Conservation (phyloP, 768 basidiomycete species). For the Boletus reticuloceps region DNA sequence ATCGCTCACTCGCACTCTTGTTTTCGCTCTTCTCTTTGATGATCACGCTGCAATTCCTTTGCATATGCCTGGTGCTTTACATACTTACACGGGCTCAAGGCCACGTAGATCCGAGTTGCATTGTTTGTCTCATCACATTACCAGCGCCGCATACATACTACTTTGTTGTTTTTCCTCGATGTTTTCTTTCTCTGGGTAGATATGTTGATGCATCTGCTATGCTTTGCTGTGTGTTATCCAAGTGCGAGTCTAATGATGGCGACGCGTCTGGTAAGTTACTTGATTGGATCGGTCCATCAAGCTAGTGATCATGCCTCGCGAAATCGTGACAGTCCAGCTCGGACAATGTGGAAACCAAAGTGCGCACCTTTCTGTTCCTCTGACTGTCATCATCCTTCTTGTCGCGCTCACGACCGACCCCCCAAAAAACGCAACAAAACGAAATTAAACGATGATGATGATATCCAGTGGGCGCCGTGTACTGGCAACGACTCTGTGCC, state of each 20-base stretch:
- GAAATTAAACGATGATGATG: background rate
- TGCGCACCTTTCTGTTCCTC: slow-evolving; percentile 34
- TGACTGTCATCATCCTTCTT: no score
- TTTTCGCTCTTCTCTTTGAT: slow-evolving; percentile 3
- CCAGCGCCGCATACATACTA: slow-evolving; percentile 21
- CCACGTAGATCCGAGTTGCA: slow-evolving; percentile 28
- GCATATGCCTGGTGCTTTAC: slow-evolving; percentile 17
- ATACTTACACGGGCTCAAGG: slow-evolving; percentile 36
- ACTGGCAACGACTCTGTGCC: slow-evolving; percentile 97
- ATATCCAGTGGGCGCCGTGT: slow-evolving; percentile 87
- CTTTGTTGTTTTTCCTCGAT: slow-evolving; percentile 19
- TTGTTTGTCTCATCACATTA: slow-evolving; percentile 17
- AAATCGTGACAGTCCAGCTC: slow-evolving; percentile 80
- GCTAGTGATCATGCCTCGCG: slow-evolving; percentile 60
- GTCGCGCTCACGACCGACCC: no score
- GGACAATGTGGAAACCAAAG: slow-evolving; percentile 95
- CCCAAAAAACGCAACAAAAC: no score
- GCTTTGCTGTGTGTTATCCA: slow-evolving; percentile 9
- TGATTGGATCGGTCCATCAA: background rate
- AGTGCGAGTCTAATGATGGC: background rate
- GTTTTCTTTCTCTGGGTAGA: slow-evolving; percentile 14
- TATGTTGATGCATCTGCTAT: slow-evolving; percentile 19
- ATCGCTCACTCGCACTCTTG: slow-evolving; percentile 12
- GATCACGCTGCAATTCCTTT: slow-evolving; percentile 13
- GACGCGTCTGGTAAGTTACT: slow-evolving; percentile 1